Percentiles rank a stretch among this genome's conserved stretches.
phyloP scores from a whole-genome alignment of 345 rosid genomes.

The Orychophragmus violaceus region DNA sequence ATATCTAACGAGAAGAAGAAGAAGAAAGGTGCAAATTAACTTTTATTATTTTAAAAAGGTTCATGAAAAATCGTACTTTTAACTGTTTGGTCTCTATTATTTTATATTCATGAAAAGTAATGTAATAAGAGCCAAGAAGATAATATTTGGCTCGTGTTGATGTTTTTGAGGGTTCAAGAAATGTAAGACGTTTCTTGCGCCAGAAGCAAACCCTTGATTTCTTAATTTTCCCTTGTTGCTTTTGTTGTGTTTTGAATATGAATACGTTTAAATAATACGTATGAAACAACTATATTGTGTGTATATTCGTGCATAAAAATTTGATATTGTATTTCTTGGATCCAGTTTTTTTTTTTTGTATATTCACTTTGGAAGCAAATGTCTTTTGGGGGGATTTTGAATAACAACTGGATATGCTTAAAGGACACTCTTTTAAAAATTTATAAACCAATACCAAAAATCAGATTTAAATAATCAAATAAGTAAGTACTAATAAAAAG shows the following conservation, averaged over 20 bases:
- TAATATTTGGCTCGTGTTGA: conserved; percentile 12
- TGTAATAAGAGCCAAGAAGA: conserved; percentile 24
- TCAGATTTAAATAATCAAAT: neutral
- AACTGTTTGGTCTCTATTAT: conserved; percentile 15
- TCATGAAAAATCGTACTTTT: neutral
- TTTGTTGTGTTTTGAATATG: neutral
- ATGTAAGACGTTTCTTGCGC: conserved; percentile 20
- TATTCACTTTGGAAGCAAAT: conserved; percentile 16
- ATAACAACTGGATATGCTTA: conserved; percentile 19
- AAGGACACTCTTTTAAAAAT: neutral
- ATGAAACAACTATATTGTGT: neutral
- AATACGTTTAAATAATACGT: neutral
- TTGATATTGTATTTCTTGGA: conserved; percentile 14
- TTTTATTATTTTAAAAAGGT: neutral
- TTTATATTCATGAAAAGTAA: conserved; percentile 21
- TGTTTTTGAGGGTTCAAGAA: conserved; percentile 22
- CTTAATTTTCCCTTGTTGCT: neutral
- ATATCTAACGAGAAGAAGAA: conserved; percentile 11
- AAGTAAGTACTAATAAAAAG: neutral
- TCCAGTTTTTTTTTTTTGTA: conserved; percentile 4
- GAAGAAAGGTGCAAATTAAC: too few relatives aligned
- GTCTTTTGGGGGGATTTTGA: neutral
- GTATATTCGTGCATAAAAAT: neutral
- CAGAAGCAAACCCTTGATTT: conserved; percentile 6
- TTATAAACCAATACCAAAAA: neutral